Evolutionary conservation across 2,329 filamentous ascomycete species (phyloP), one percentile per base, ranked within the genome.

Genomic region (Coniochaeta hoffmannii): DNA sequence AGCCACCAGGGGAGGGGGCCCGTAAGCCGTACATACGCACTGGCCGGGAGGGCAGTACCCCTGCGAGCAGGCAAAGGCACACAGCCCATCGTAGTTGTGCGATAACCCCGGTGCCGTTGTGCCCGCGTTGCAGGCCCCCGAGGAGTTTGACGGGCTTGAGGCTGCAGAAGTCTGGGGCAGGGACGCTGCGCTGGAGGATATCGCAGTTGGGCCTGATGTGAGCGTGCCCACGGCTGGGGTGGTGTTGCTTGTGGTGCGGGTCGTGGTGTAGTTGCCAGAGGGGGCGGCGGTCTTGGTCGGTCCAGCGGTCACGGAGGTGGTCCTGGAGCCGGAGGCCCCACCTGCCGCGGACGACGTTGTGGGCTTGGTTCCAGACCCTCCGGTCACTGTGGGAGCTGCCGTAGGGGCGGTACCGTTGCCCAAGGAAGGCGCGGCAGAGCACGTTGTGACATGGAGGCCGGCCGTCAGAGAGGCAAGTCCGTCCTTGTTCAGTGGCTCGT

Each of bases 401-500:
- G 31, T 34, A 1, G 53, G 38, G 6, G 36, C 50, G 26, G 41
- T 36, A 4, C 56, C 59, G 8, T 56, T 57, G 26, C 49, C 49
- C 10, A 63, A 38, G 1, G 58, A 60, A 10, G 62, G 60, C 8
- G 58, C 57, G 10, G 62, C 54, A 9, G 44, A 28, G 50, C 66
- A 69, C 19, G 62, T 68, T 46, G 58, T 61, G 14, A 67, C 66
- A 24, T 63, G 61, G 24, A 70, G 59, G 19, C 67, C 66, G 17
- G 54, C 57, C n/a, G 60, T 62, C 12, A 70, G 60, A 0, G 58
- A 63, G 2, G 62, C 57, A 19, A 67, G 60, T 5, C 70, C 73
- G 36, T 62, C 67, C 2, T 69, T 62, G 50, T 66, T 64, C 1
- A 76, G 69, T 51, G 65, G 61, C 55, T 76, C 73, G 10, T 64